Evolutionary conservation across 2,329 filamentous ascomycete genomes (phyloP).

Genomic region (Fusarium sp.): DNA sequence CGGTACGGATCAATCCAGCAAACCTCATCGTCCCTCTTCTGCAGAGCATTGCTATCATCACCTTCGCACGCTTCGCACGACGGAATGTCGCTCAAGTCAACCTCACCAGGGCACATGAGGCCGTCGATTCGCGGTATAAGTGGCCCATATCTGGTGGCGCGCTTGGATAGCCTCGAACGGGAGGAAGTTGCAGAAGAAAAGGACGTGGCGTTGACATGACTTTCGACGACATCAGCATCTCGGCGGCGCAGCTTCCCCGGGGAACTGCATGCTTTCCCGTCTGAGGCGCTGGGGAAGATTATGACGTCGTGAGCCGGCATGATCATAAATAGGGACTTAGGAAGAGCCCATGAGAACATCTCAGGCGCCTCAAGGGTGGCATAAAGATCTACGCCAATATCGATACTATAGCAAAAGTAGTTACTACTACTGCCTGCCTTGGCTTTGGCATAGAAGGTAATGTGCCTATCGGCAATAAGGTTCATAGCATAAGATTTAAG

Average conservation of each 20-base stretch:
- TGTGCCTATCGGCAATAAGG: conserved; percentile 17
- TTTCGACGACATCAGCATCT: neutral
- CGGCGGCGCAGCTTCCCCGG: neutral
- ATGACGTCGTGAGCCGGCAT: conserved; percentile 8
- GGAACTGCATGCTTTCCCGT: neutral
- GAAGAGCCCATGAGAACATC: conserved; percentile 23
- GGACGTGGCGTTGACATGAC: neutral
- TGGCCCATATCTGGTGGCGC: conserved; percentile 8
- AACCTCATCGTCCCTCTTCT: conserved; percentile 2
- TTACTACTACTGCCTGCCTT: conserved; percentile 10
- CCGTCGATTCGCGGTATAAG: conserved; percentile 7
- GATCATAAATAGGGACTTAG: conserved; percentile 14
- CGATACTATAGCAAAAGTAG: conserved; percentile 21
- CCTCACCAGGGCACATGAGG: conserved; percentile 11
- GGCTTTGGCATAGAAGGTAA: conserved; percentile 24
- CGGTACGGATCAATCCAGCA: conserved; percentile 6
- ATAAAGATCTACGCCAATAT: conserved; percentile 18
- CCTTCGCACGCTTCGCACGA: neutral
- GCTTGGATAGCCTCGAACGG: conserved; percentile 14
- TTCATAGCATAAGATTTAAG: conserved; percentile 16
- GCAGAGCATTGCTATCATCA: conserved; percentile 6
- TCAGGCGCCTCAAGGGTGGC: conserved; percentile 17
- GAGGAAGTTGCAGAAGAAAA: too few species aligned
- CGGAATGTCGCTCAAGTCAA: conserved; percentile 12
- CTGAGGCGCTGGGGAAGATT: conserved; percentile 6